phyloP scores from a whole-genome alignment of 768 basidiomycete species.

The Lentinula aciculospora region DNA sequence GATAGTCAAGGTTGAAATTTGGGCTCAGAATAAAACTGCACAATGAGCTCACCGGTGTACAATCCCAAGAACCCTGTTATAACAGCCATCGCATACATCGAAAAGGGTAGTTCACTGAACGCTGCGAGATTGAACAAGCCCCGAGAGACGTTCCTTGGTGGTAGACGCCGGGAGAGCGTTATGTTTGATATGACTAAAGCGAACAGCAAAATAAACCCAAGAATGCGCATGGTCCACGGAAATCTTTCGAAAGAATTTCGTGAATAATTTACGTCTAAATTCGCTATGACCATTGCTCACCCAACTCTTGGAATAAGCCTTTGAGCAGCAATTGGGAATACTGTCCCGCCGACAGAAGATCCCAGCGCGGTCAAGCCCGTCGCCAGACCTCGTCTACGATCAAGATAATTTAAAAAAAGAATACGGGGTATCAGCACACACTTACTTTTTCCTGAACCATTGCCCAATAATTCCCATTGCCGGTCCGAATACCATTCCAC shows the following conservation, averaged over 20 bases:
- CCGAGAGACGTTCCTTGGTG: slow-evolving; percentile 45
- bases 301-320: slow-evolving; percentile 47
- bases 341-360: slow-evolving; percentile 61
- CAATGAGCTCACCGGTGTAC: slow-evolving; percentile 48
- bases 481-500: slow-evolving; percentile 59
- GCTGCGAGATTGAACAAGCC: slow-evolving; percentile 53
- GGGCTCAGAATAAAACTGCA: no score
- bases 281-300: slow-evolving; percentile 26
- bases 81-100: slow-evolving; percentile 51
- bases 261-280: background rate
- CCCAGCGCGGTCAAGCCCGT: slow-evolving; percentile 63
- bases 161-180: slow-evolving; percentile 48
- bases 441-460: slow-evolving; percentile 59
- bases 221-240: slow-evolving; percentile 67
- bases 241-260: slow-evolving; percentile 25
- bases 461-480: slow-evolving; percentile 57
- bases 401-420: slow-evolving; percentile 54
- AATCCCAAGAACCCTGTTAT: slow-evolving; percentile 60
- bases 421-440: slow-evolving; percentile 50
- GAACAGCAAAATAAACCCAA: slow-evolving; percentile 59
- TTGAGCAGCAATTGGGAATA: slow-evolving; percentile 58
- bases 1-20: slow-evolving; percentile 20
- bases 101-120: slow-evolving; percentile 48
- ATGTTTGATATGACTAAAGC: slow-evolving; percentile 51
- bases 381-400: slow-evolving; percentile 41